phyloP scores from a whole-genome alignment of 805 yeast species.

The Sungouiella thailandica region DNA sequence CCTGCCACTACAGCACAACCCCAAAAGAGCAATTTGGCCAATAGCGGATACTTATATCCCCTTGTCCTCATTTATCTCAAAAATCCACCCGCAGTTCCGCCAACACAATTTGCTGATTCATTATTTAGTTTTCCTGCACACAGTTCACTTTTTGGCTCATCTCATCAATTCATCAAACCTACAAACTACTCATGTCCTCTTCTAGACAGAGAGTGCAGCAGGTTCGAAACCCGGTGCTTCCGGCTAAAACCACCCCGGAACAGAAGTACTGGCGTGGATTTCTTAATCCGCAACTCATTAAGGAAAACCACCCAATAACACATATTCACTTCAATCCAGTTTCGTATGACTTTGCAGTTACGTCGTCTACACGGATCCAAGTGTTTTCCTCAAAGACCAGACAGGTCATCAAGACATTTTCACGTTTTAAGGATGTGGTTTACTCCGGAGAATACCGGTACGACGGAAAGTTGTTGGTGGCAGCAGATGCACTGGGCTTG shows the following conservation, averaged over 20 bases:
- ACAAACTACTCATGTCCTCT: constrained; percentile 57
- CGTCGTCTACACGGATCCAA: constrained; percentile 87
- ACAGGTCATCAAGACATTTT: constrained; percentile 81
- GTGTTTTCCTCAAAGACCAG: constrained; percentile 91
- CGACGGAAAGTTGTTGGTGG: constrained; percentile 88
- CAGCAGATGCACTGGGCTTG: constrained; percentile 92
- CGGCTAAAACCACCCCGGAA: constrained; percentile 84
- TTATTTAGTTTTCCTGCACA: no score
- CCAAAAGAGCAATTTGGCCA: no score
- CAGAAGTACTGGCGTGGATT: constrained; percentile 92
- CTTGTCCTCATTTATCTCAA: no score
- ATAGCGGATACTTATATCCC: no score
- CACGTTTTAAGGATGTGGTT: constrained; percentile 86
- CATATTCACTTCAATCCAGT: constrained; percentile 85
- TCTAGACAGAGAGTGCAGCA: constrained; percentile 59
- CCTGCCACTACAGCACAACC: no score
- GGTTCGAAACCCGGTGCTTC: constrained; percentile 68
- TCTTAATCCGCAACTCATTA: constrained; percentile 77
- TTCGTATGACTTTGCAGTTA: constrained; percentile 84
- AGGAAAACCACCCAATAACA: constrained; percentile 88
- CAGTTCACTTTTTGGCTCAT: constrained; percentile 3
- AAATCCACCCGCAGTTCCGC: no score
- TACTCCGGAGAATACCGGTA: constrained; percentile 86
- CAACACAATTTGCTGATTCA: no score
- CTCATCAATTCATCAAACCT: neutral